These are phyloP conservation scores for Hemileccinum rubropunctum DNA, from an alignment of 768 basidiomycete species.

Conservation along the genomic window DNA sequence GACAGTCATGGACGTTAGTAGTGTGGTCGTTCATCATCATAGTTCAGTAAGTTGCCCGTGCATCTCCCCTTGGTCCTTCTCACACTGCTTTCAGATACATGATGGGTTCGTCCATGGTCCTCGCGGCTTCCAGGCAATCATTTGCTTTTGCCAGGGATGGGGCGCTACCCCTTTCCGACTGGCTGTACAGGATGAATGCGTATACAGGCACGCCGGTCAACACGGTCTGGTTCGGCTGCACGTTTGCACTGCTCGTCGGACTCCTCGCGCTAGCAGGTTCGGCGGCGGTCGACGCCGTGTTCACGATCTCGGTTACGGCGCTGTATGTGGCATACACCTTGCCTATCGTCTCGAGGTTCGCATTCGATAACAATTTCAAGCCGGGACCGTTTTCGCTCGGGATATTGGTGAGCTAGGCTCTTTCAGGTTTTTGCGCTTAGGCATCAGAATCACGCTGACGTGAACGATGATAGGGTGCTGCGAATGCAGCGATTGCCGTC, in stretches of 20 bases:
- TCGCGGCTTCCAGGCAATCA: slow-evolving; percentile 50
- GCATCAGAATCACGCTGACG: not conserved
- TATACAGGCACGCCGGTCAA: slow-evolving; percentile 53
- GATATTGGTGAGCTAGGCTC: slow-evolving; percentile 28
- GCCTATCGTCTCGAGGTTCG: slow-evolving; percentile 48
- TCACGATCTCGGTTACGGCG: slow-evolving; percentile 43
- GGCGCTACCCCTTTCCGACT: slow-evolving; percentile 53
- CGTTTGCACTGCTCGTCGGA: slow-evolving; percentile 45
- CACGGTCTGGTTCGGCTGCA: slow-evolving; percentile 52
- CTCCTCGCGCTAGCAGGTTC: slow-evolving; percentile 51
- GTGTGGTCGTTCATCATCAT: slow-evolving; percentile 54
- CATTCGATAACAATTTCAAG: slow-evolving; percentile 42
- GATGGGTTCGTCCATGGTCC: slow-evolving; percentile 41
- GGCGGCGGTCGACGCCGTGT: slow-evolving; percentile 54
- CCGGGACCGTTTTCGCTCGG: slow-evolving; percentile 49
- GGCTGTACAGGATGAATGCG: slow-evolving; percentile 50
- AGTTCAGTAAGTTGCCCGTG: slow-evolving; percentile 34
- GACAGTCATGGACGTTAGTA: slow-evolving; percentile 39
- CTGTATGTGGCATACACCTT: slow-evolving; percentile 43
- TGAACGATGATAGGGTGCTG: slow-evolving; percentile 41
- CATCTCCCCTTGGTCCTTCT: not conserved
- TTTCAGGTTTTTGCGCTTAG: not conserved
- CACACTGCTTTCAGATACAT: slow-evolving; percentile 31
- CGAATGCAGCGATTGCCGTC: slow-evolving; percentile 52
- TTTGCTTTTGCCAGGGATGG: slow-evolving; percentile 59